Conservation (phyloP, 306 rosid species). For the Morella rubra region DNA sequence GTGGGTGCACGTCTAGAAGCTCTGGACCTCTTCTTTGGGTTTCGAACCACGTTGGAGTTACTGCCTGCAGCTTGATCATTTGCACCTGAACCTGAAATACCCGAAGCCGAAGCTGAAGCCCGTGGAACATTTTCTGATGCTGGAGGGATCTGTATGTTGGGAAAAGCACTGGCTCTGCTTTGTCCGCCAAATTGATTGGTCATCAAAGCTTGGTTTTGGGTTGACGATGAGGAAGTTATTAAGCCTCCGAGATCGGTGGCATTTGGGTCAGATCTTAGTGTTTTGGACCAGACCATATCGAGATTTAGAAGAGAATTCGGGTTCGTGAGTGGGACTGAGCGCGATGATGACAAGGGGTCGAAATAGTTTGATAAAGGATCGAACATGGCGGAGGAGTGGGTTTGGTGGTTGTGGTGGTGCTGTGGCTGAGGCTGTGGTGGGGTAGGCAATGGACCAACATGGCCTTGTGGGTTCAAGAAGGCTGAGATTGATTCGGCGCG, state of each 20-base stretch:
- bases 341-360: slow-evolving; percentile 45
- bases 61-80: slow-evolving; percentile 27
- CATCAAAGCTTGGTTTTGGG: slow-evolving; percentile 36
- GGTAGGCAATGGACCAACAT: slow-evolving; percentile 29
- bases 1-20: slow-evolving; percentile 98
- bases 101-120: slow-evolving; percentile 33
- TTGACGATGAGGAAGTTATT: slow-evolving; percentile 23
- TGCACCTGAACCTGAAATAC: slow-evolving; percentile 1
- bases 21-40: slow-evolving; percentile 86
- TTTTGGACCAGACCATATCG: slow-evolving; percentile 57
- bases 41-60: slow-evolving; percentile 42
- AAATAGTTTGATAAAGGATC: slow-evolving; percentile 63
- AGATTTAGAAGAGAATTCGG: slow-evolving; percentile 43
- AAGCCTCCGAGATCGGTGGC: slow-evolving; percentile 41
- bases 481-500: slow-evolving; percentile 62
- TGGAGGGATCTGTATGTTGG: slow-evolving; percentile 32
- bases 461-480: slow-evolving; percentile 39
- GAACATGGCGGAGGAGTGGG: slow-evolving; percentile 25
- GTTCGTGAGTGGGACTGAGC: slow-evolving; percentile 21
- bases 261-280: slow-evolving; percentile 53
- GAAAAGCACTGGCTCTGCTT: slow-evolving; percentile 33
- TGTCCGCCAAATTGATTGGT: slow-evolving; percentile 41
- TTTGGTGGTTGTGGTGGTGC: slow-evolving; percentile 21
- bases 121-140: slow-evolving; percentile 27
- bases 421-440: slow-evolving; percentile 18